Conservation (phyloP, 345 rosid species). For the Syzygium grande region DNA sequence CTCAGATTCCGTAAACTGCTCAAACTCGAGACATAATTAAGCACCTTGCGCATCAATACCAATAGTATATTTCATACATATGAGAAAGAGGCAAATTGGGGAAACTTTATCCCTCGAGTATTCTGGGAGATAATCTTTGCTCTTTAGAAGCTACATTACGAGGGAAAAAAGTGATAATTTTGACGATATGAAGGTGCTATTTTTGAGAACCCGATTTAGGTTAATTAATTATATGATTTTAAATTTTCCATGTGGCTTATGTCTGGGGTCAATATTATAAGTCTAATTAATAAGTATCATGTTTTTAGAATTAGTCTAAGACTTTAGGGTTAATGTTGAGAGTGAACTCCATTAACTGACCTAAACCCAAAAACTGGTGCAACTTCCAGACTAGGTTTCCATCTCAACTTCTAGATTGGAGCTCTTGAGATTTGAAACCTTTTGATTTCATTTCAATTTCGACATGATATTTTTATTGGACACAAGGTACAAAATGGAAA, state of each 20-base stretch:
- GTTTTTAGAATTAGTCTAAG: background rate
- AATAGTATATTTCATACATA: background rate
- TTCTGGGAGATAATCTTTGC: background rate
- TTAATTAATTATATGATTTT: no score
- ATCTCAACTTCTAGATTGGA: background rate
- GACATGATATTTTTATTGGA: background rate
- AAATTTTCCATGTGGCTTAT: background rate
- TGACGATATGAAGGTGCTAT: no score
- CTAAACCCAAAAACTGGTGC: background rate
- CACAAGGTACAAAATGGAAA: background rate
- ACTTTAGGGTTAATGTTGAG: background rate
- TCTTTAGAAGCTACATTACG: background rate
- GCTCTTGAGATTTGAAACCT: background rate
- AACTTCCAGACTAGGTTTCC: background rate
- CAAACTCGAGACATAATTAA: no score
- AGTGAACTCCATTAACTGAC: background rate
- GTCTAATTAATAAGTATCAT: background rate
- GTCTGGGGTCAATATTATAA: background rate
- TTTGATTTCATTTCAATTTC: no score
- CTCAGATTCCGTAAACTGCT: no score
- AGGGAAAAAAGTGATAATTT: background rate
- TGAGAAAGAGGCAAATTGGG: background rate
- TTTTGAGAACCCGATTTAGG: no score
- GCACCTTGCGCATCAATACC: background rate
- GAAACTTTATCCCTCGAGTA: background rate